Evolutionary conservation across 257 asterid species (phyloP).

Genomic region (Jasminum sambac): DNA sequence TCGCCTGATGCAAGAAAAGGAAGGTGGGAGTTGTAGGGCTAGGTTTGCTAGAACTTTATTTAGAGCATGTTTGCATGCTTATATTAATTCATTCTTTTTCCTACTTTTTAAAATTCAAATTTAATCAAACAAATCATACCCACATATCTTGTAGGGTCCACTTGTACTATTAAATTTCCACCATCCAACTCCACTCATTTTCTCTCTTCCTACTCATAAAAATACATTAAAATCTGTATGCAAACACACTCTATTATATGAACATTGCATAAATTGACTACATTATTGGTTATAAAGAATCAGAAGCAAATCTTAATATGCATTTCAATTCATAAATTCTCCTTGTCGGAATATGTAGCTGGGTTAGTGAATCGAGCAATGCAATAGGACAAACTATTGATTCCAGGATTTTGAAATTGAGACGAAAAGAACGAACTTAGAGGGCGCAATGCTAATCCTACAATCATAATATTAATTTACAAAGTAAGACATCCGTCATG

Average conservation of each 20-base stretch:
- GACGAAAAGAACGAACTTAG: not conserved
- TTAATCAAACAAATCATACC: no score
- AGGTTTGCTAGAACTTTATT: not conserved
- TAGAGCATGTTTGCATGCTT: no score
- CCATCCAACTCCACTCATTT: no score
- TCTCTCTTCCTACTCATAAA: no score
- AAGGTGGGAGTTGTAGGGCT: not conserved
- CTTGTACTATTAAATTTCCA: no score
- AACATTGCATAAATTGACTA: not conserved
- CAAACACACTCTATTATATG: no score
- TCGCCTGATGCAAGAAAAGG: not conserved
- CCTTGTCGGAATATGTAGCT: not conserved
- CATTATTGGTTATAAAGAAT: not conserved
- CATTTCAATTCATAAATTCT: not conserved
- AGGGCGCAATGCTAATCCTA: not conserved
- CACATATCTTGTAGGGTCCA: no score
- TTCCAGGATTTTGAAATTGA: not conserved
- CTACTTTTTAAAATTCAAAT: no score
- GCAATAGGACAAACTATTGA: not conserved
- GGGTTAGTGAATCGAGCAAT: not conserved
- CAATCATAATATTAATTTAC: not conserved
- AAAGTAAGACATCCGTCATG: conserved; percentile 6
- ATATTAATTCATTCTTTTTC: no score
- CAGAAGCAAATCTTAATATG: not conserved
- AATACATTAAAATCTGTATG: no score